Conservation (phyloP, 1,284 basidiomycete genomes). For the Heterobasidion occidentale region DNA sequence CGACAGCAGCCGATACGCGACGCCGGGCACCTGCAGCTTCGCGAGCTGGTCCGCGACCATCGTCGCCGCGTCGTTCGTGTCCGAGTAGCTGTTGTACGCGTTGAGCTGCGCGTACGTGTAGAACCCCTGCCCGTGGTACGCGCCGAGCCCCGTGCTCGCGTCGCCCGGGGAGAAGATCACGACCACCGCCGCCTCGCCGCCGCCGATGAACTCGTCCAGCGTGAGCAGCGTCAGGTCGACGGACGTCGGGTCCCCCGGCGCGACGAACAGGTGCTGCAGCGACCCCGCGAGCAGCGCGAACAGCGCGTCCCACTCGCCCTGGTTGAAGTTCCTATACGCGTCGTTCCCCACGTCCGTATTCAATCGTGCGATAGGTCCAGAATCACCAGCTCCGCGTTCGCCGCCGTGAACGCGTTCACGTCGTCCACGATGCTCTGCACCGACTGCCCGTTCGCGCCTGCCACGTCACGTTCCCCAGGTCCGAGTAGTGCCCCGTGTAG, state of each 20-base stretch:
- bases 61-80: background rate
- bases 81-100: background rate
- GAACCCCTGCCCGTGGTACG: background rate
- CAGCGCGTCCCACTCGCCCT: background rate
- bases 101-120: background rate
- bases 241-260: background rate
- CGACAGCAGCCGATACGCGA: background rate
- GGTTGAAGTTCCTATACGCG: background rate
- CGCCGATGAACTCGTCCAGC: background rate
- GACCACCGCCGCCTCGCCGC: background rate
- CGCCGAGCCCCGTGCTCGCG: background rate
- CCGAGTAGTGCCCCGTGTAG: background rate
- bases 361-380: background rate
- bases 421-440: background rate
- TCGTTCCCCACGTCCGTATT: background rate
- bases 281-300: background rate
- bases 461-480: background rate
- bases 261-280: background rate
- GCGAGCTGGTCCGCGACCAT: background rate
- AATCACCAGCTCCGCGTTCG: background rate
- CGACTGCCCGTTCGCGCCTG: background rate
- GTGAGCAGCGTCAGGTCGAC: background rate
- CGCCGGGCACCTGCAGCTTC: background rate
- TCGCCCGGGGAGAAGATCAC: background rate
- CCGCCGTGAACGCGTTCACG: background rate